A percentile compares a stretch with the other conserved stretches of the same genome.
These are phyloP conservation scores for Mycena polygramma DNA, from an alignment of 768 basidiomycete genomes.

Conservation along the genomic window DNA sequence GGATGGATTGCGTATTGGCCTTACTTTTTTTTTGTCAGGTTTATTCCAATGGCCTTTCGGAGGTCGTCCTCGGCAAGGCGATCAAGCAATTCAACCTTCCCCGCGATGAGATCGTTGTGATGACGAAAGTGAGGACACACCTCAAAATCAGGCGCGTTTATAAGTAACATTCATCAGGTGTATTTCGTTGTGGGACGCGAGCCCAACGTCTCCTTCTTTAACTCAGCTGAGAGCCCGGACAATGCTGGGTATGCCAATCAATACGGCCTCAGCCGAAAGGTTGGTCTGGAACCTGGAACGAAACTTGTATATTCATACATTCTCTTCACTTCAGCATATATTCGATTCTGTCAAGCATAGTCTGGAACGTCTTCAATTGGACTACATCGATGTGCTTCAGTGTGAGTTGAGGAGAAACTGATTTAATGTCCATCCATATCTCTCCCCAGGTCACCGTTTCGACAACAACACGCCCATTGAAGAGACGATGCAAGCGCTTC, in stretches of 20 bases:
- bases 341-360: constrained; percentile 76
- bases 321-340: constrained; percentile 69
- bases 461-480: constrained; percentile 70
- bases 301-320: background rate
- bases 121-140: constrained; percentile 70
- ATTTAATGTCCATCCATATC: constrained; percentile 39
- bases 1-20: too few species aligned
- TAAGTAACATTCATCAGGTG: constrained; percentile 47
- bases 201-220: constrained; percentile 29
- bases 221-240: constrained; percentile 45
- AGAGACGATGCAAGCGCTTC: constrained; percentile 76
- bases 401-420: constrained; percentile 56
- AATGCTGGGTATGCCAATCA: constrained; percentile 68
- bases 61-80: constrained; percentile 77
- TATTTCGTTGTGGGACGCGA: constrained; percentile 49
- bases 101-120: constrained; percentile 81
- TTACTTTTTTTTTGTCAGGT: constrained; percentile 50
- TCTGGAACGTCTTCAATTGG: constrained; percentile 76
- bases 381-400: constrained; percentile 84
- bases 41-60: constrained; percentile 77
- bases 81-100: constrained; percentile 76
- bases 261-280: constrained; percentile 61
- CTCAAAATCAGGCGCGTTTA: too few species aligned
- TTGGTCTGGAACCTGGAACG: constrained; percentile 26
- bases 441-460: constrained; percentile 62